Conservation (phyloP, 225 moss, liverwort and hornwort genomes). For the Neckera pumila region DNA sequence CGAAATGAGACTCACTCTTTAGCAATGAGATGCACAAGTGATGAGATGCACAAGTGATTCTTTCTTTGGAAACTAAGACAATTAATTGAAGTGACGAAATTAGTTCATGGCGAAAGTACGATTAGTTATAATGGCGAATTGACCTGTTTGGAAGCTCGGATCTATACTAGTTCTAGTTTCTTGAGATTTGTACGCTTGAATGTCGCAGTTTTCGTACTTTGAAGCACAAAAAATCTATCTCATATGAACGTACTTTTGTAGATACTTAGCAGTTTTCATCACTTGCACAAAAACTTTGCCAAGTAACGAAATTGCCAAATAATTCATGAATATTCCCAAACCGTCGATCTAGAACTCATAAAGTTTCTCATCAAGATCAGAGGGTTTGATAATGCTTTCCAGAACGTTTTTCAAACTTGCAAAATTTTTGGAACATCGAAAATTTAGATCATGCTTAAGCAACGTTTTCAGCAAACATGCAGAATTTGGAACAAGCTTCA, state of each 20-base stretch:
- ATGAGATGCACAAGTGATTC: not conserved
- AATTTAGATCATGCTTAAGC: not conserved
- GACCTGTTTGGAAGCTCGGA: not conserved
- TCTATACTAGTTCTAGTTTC: not conserved
- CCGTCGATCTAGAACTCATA: not conserved
- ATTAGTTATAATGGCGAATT: not conserved
- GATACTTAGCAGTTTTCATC: no score
- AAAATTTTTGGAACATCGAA: not conserved
- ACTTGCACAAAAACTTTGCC: not conserved
- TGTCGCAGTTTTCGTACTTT: not conserved
- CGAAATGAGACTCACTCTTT: not conserved
- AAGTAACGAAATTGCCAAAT: not conserved
- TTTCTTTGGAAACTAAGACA: not conserved
- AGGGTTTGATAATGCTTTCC: not conserved
- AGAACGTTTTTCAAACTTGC: not conserved
- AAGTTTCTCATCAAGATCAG: not conserved
- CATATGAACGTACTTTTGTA: no score
- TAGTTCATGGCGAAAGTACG: not conserved
- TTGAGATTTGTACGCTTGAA: not conserved
- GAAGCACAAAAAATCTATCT: not conserved
- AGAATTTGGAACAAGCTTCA: not conserved
- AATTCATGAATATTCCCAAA: not conserved
- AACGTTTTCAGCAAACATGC: not conserved
- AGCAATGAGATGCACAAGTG: no score
- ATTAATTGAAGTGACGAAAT: not conserved